A percentile compares a stretch with the other conserved stretches of the same genome.
Evolutionary conservation across 169 alveolate species (phyloP).

Genomic region (Plasmodium inui): DNA sequence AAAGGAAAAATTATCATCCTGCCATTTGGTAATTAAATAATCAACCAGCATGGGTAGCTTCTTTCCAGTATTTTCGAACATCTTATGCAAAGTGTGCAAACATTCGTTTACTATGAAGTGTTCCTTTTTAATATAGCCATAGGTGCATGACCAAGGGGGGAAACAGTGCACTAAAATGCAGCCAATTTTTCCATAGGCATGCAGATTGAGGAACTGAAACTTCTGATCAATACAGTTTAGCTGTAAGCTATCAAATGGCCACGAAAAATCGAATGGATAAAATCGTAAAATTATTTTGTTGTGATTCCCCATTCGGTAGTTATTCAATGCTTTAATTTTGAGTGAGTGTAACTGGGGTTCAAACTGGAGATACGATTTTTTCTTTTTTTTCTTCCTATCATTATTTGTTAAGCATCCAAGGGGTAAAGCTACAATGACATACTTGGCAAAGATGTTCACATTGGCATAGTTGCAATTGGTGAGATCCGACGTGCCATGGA

Average conservation of each 20-base stretch:
- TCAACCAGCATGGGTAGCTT: constrained; percentile 80
- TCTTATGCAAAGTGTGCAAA: constrained; percentile 76
- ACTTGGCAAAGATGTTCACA: constrained; percentile 57
- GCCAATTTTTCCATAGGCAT: constrained; percentile 84
- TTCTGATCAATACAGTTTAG: constrained; percentile 82
- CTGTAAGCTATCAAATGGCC: constrained; percentile 82
- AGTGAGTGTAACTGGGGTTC: constrained; percentile 78
- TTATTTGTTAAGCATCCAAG: constrained; percentile 74
- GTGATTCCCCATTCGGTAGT: constrained; percentile 85
- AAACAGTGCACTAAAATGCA: constrained; percentile 84
- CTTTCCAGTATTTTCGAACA: constrained; percentile 76
- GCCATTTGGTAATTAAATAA: constrained; percentile 83
- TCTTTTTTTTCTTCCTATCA: constrained; percentile 24
- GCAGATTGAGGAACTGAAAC: constrained; percentile 83
- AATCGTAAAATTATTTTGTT: constrained; percentile 84
- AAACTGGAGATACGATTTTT: constrained; percentile 43
- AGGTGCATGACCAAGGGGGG: constrained; percentile 83
- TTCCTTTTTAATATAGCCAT: constrained; percentile 75
- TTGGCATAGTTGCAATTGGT: constrained; percentile 25
- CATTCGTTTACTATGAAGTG: constrained; percentile 78
- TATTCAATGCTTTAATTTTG: constrained; percentile 77
- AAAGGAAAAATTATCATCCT: constrained; percentile 79
- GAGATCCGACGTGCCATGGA: constrained; percentile 67
- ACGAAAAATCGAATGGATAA: constrained; percentile 77
- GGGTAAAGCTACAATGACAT: constrained; percentile 70